Evolutionary conservation across 2,329 filamentous ascomycete species (phyloP), one percentile per base, ranked within the genome.

Genomic region (Colletotrichum echinochloae): DNA sequence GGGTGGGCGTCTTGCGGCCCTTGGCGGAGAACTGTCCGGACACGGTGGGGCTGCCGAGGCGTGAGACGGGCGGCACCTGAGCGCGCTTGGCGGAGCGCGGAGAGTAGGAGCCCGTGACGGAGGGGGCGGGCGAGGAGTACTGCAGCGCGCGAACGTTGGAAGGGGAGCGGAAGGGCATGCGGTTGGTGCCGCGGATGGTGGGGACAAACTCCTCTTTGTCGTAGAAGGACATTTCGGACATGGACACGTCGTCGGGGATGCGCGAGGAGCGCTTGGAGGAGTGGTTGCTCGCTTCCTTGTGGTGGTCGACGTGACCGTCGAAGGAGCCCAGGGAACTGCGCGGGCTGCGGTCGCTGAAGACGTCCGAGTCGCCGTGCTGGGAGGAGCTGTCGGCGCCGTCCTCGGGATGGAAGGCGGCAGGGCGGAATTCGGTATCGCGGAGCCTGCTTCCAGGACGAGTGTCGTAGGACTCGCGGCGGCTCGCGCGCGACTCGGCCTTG

Each of bases 141-240:
- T 94, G 92, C 81, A 93, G 86, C 1, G 90, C 90, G 60, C 89
- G 89, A 9, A 93, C 88, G 16, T 89, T 90, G 1, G 91, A 91
- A 0, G 91, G 88, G 16, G 91, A 91, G 57, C 91, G 86, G 77
- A 94, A 94, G 1, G 88, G 86, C 6, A 90, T 88, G 3, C 91
- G 87, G 11, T 86, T 85, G 9, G 87, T 88, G 9, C 86, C 85
- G 63, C 90, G 87, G 28, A 86, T 82, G n/a, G 87, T 87, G 2
- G 87, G 84, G 1, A 86, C 74, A 70, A 87, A 88, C 20, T 85
- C 81, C 0, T 85, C 83, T 14, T 83, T 80, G 49, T 80, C 76
- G 63, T 79, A 64, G 9, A 75, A 74, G 2, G 69, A 71, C 16
- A 71, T 57, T 2, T 84, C 80, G 60, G 82, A 85, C 64, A 85